Conservation (phyloP, 352 stramenopile species). For the Pythium apleroticum region DNA sequence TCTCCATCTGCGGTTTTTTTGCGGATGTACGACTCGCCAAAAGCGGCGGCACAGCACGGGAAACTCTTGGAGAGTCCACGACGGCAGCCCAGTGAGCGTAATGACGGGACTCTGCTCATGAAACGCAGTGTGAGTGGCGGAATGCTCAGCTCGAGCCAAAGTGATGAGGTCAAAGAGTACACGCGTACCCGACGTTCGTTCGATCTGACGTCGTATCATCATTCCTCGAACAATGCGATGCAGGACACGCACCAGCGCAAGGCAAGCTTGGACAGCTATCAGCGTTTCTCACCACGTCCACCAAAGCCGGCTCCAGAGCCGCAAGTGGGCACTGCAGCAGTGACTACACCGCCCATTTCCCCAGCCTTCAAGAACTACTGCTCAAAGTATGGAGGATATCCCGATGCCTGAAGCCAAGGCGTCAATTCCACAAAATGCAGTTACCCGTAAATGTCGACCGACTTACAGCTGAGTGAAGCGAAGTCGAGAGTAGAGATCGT, state of each 20-base stretch:
- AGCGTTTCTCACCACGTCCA: constrained; percentile 1
- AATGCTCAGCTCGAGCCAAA: background rate
- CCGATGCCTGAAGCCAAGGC: constrained; percentile 34
- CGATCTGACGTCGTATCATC: constrained; percentile 37
- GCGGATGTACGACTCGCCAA: constrained; percentile 69
- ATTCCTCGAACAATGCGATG: background rate
- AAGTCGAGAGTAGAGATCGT: constrained; percentile 22
- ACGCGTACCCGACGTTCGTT: constrained; percentile 29
- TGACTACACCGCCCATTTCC: constrained; percentile 23
- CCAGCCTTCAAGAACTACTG: constrained; percentile 77
- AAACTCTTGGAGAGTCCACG: constrained; percentile 23
- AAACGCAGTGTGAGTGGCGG: constrained; percentile 9
- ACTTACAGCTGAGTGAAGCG: constrained; percentile 12
- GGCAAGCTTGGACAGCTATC: constrained; percentile 10
- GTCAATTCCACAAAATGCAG: background rate
- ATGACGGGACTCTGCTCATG: constrained; percentile 2
- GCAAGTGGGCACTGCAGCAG: background rate
- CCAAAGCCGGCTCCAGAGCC: background rate
- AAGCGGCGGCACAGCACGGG: constrained; percentile 34
- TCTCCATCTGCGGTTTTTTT: constrained; percentile 64
- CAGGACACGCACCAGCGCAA: constrained; percentile 11
- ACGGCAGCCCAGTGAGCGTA: background rate
- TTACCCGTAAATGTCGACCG: background rate
- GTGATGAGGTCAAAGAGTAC: constrained; percentile 11
- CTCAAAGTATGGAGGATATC: constrained; percentile 86